Evolutionary conservation across 2,329 filamentous ascomycete species (phyloP).

Genomic region (Colletotrichum echinochloae): DNA sequence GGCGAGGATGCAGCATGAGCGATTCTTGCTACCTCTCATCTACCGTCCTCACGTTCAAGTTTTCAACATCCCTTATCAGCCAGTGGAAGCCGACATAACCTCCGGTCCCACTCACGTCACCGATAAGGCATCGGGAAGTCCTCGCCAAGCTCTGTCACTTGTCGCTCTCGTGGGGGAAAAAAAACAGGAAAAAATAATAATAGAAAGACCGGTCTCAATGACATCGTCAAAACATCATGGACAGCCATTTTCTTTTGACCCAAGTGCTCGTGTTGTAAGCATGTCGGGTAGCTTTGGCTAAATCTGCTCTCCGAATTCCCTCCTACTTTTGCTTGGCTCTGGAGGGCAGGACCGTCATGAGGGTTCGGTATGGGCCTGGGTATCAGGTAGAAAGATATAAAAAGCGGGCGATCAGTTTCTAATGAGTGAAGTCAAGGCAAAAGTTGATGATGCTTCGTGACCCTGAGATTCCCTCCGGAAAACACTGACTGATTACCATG

Average conservation of each 20-base stretch:
- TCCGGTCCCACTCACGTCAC: slow-evolving; percentile 28
- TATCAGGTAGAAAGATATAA: not conserved
- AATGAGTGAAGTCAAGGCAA: not conserved
- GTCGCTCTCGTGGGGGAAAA: no score
- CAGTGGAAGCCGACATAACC: slow-evolving; percentile 13
- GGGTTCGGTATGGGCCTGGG: not conserved
- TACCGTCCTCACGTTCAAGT: slow-evolving; percentile 7
- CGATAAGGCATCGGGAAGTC: not conserved
- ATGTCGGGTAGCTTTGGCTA: slow-evolving; percentile 3
- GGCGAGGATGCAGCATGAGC: not conserved
- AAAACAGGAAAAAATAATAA: no score
- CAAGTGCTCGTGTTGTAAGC: slow-evolving; percentile 9
- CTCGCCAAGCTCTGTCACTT: slow-evolving; percentile 6
- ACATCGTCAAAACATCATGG: no score
- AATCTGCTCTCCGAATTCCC: slow-evolving; percentile 32
- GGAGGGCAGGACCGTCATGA: no score
- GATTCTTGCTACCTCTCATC: not conserved
- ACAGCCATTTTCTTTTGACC: no score
- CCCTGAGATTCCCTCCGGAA: slow-evolving; percentile 25
- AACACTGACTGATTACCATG: slow-evolving; percentile 8
- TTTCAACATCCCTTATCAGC: not conserved
- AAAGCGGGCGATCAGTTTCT: not conserved
- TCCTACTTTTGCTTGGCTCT: slow-evolving; percentile 22
- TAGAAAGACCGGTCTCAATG: no score
- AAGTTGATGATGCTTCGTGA: not conserved